Percentiles rank a stretch among this genome's conserved stretches.
Conservation (phyloP, 75 land plant species). For the Pinus albicaulis region DNA sequence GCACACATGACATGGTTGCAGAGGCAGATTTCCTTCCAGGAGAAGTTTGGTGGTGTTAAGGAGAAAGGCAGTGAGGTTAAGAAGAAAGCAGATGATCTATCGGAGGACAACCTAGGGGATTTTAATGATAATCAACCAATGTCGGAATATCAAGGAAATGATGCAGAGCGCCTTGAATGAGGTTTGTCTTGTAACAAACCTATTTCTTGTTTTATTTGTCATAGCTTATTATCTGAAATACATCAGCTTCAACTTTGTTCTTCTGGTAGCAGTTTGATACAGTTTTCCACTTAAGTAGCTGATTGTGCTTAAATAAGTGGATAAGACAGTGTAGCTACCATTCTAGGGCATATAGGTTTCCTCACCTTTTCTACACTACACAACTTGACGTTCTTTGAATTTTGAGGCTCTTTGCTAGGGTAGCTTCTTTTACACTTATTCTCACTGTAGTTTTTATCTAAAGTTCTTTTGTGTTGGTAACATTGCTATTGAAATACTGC, state of each 20-base stretch:
- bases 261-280: neutral
- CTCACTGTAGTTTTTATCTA: neutral
- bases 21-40: slow-evolving; percentile 79
- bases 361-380: neutral
- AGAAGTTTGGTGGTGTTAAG: slow-evolving; percentile 56
- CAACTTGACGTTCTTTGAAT: neutral
- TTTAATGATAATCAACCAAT: slow-evolving; percentile 1
- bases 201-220: neutral
- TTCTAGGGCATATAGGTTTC: neutral
- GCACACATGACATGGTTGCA: slow-evolving; percentile 84
- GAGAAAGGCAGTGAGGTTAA: slow-evolving; percentile 12
- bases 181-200: neutral
- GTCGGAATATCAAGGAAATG: slow-evolving; percentile 8
- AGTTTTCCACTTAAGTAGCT: neutral
- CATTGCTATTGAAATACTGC: no score
- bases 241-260: neutral
- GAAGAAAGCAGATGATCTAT: slow-evolving; percentile 16
- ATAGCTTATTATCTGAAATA: neutral
- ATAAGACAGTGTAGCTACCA: neutral
- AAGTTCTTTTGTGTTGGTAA: neutral
- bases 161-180: slow-evolving; percentile 5
- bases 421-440: neutral
- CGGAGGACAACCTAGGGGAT: neutral
- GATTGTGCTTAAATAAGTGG: neutral
- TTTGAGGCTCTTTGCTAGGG: neutral